Evolutionary conservation across 306 rosid species (phyloP).

Genomic region (Vicia villosa): DNA sequence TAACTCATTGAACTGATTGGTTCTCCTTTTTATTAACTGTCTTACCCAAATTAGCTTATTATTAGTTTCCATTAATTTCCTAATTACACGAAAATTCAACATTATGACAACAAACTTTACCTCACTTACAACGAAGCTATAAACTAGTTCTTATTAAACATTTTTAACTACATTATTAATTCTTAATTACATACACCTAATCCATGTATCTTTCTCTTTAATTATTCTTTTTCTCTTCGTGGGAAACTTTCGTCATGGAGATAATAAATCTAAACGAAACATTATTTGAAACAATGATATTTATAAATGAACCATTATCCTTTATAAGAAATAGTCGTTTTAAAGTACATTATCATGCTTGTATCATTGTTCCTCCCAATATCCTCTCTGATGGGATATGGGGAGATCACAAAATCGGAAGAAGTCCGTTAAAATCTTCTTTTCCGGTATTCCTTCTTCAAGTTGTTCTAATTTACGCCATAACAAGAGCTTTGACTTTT

Average conservation of each 20-base stretch:
- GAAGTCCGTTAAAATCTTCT: slow-evolving; percentile 13
- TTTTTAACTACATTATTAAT: neutral
- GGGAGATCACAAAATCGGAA: neutral
- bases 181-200: neutral
- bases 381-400: slow-evolving; percentile 39
- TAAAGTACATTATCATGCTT: neutral
- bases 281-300: neutral
- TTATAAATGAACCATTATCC: neutral
- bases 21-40: neutral
- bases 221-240: neutral
- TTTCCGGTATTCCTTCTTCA: slow-evolving; percentile 49
- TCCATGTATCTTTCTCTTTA: neutral
- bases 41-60: neutral
- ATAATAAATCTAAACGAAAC: neutral
- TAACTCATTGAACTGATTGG: too few species aligned
- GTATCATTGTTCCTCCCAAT: slow-evolving; percentile 28
- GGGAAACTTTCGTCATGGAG: neutral
- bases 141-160: neutral
- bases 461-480: slow-evolving; percentile 37
- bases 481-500: slow-evolving; percentile 33
- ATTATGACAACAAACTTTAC: neutral
- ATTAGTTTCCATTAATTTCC: neutral
- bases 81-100: neutral
- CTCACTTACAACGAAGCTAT: neutral
- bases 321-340: fast-evolving